Evolutionary conservation across 2,329 filamentous ascomycete species (phyloP), one percentile per base, ranked within the genome.

Genomic region (Didymella pomorum): DNA sequence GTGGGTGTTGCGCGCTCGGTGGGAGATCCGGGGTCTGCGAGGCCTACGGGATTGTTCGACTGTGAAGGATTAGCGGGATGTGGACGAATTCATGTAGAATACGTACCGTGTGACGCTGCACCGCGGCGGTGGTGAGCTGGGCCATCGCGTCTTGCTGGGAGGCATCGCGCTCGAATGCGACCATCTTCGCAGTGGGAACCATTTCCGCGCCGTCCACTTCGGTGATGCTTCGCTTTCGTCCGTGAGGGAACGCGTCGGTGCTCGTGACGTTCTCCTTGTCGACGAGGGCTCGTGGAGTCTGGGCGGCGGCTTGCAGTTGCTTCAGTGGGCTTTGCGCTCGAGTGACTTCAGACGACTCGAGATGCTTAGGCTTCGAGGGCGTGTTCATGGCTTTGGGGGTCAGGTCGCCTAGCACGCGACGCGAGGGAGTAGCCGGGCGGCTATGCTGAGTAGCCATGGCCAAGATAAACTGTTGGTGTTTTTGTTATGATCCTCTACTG

Each of bases 331-430:
- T 77, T n/a, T 68, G 63, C 33, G 66, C 60, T 61, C 64, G 67
- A 61, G 59, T 59, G 55, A 54, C 55, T 60, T 72, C 66, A 46
- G 68, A 64, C 48, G 63, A 42, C 21, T 71, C 66, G 44, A 61
- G 33, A 26, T 43, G 57, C 57, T 58, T 60, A 48, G 58, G 51
- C 60, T 69, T 73, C 23, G 66, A 69, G 20, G 74, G 66, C 56
- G 71, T 71, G 59, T 76, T 77, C 46, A 71, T 65, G 44, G 74
- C 68, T 55, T 66, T 72, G 33, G 74, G 68, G 2, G 73, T 68
- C 45, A 78, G 58, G 28, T 76, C 70, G 20, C 74, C 74, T 5
- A 78, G 66, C 2, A 70, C 71, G 65, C 74, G 74, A 67, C 76
- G 69, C 43, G 67, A 69, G 14, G 72, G 63, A 35, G 66, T 69